A percentile compares a stretch with the other conserved stretches of the same genome.
Conservation (phyloP, 163 green algal genomes). For the Volvox carteri region DNA sequence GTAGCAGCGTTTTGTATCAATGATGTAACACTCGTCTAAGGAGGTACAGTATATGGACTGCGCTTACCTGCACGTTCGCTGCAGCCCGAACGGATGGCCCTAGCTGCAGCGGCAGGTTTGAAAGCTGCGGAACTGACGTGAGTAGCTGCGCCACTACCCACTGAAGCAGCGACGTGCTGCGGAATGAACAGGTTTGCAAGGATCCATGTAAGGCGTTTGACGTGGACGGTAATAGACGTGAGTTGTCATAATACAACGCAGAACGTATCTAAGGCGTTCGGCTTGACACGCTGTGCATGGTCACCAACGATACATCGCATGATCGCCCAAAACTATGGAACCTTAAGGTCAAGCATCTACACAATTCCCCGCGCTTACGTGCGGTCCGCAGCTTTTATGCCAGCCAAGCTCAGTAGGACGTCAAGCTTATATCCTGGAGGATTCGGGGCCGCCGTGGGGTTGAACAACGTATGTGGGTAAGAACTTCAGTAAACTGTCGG, state of each 20-base stretch:
- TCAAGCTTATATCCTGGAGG: slow-evolving; percentile 81
- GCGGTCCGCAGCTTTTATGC: slow-evolving; percentile 72
- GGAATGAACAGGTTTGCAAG: no score
- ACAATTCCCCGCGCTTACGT: slow-evolving; percentile 17
- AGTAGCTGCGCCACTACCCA: slow-evolving; percentile 81
- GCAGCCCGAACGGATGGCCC: slow-evolving; percentile 65
- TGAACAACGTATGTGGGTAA: not conserved
- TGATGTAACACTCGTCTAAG: not conserved
- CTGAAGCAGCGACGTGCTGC: slow-evolving; percentile 87
- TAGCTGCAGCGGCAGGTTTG: slow-evolving; percentile 66
- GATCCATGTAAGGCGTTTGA: no score
- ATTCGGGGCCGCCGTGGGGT: slow-evolving; percentile 40
- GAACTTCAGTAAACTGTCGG: not conserved
- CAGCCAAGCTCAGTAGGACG: slow-evolving; percentile 77
- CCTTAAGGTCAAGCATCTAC: not conserved
- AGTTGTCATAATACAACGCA: no score
- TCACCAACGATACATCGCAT: no score
- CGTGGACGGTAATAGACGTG: no score
- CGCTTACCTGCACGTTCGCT: slow-evolving; percentile 61
- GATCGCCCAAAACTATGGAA: no score
- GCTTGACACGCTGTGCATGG: no score
- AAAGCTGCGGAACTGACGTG: slow-evolving; percentile 56
- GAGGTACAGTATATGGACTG: not conserved
- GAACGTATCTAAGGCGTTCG: no score
- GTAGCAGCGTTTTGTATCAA: not conserved